Conservation (phyloP, 1,284 basidiomycete species). For the Ceratobasidium papillatum region DNA sequence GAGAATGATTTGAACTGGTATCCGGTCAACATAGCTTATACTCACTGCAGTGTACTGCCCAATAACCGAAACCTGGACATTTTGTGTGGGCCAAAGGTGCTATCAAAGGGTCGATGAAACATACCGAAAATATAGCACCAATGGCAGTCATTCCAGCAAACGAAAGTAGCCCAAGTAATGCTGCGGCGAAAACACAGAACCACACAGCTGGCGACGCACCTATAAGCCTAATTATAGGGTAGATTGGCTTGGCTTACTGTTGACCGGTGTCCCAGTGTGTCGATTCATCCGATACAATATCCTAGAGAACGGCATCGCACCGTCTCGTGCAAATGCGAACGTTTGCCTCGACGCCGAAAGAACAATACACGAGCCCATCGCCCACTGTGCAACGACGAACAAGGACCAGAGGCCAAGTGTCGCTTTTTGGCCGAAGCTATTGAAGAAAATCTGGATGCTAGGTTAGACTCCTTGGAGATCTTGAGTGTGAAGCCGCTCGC, state of each 20-base stretch:
- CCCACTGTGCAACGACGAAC: slow-evolving; percentile 59
- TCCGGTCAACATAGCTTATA: not conserved
- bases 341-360: slow-evolving; percentile 63
- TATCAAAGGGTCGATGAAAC: not conserved
- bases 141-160: not conserved
- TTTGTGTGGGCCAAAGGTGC: not conserved
- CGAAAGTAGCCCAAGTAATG: not conserved
- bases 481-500: slow-evolving; percentile 44
- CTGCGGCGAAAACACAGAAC: not conserved
- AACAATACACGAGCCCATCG: slow-evolving; percentile 80
- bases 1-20: not conserved
- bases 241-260: not conserved
- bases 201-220: no score
- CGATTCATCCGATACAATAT: slow-evolving; percentile 56
- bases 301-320: slow-evolving; percentile 75
- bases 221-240: not conserved
- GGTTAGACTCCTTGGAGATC: no score
- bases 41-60: not conserved
- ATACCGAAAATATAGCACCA: not conserved
- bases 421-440: slow-evolving; percentile 52
- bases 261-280: not conserved
- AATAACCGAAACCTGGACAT: not conserved
- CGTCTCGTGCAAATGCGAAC: slow-evolving; percentile 72
- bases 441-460: slow-evolving; percentile 37
- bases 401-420: slow-evolving; percentile 54